phyloP scores from a whole-genome alignment of 139 green algal species.

The Nannochloris sp. region DNA sequence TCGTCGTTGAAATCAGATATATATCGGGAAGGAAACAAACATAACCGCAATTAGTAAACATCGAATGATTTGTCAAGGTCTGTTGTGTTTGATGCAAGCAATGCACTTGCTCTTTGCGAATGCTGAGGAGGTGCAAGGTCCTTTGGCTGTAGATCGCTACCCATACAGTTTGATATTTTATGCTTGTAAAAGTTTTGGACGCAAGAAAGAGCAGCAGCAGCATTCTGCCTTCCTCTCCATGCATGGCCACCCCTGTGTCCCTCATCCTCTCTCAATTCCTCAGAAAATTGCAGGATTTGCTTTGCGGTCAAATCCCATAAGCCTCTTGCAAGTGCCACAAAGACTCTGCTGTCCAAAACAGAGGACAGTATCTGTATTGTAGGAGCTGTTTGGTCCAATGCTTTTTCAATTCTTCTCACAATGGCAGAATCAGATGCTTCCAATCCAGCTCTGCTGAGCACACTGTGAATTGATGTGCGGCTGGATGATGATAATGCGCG shows the following conservation, averaged over 20 bases:
- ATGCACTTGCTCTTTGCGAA: slow-evolving; percentile 34
- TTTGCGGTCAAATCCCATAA: slow-evolving; percentile 48
- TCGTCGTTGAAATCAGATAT: background rate
- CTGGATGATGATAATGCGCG: slow-evolving; percentile 17
- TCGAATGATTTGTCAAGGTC: slow-evolving; percentile 36
- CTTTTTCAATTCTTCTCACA: slow-evolving; percentile 10
- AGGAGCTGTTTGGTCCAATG: slow-evolving; percentile 34
- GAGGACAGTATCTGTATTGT: slow-evolving; percentile 30
- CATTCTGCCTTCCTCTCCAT: slow-evolving; percentile 46
- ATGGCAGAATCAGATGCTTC: slow-evolving; percentile 7
- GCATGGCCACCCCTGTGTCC: slow-evolving; percentile 15
- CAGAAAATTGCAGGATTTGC: slow-evolving; percentile 44
- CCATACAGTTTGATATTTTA: slow-evolving; percentile 31
- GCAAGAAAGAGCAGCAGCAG: slow-evolving; percentile 23
- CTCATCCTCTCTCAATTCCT: slow-evolving; percentile 35
- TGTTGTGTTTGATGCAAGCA: slow-evolving; percentile 40
- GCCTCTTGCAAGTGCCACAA: slow-evolving; percentile 39
- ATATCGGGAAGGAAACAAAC: slow-evolving; percentile 14
- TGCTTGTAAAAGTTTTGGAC: slow-evolving; percentile 44
- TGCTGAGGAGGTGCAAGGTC: slow-evolving; percentile 44
- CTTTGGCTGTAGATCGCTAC: slow-evolving; percentile 38
- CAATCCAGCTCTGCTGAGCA: slow-evolving; percentile 33
- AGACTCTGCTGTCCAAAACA: slow-evolving; percentile 40
- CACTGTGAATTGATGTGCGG: slow-evolving; percentile 13
- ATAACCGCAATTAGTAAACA: slow-evolving; percentile 25